Evolutionary conservation across 345 rosid species (phyloP), one percentile per base, ranked within the genome.

Genomic region (Boechera divaricarpa): DNA sequence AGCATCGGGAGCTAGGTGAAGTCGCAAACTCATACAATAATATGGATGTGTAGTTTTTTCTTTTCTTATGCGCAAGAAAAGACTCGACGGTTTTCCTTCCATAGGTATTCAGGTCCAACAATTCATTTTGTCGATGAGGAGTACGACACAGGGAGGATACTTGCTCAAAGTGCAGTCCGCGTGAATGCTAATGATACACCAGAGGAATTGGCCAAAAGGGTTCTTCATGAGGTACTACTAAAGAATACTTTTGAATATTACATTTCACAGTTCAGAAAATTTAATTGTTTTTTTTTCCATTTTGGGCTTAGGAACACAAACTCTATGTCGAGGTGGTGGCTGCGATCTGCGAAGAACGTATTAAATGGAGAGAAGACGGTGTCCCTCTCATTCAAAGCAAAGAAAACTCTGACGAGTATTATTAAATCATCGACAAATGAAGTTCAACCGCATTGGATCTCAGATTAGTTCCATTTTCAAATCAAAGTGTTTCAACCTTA

Each of bases 81-180:
- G 47, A 10, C 10, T 9, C 8, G 15, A 21, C 24, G 10, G 65
- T 31, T 21, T 21, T 57, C 10, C 2, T 52, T 64, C 0, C 1
- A 16, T 87, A 94, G 98, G 73, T 94, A 82, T 83, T 86, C 98
- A 5, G 98, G 98, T 49, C 86, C 98, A 5, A 95, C 98, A 3
- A 86, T 95, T 73, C 99, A 95, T 78, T 90, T 88, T 79, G 98
- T 92, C n/a, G 92, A 92, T 54, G 92, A 92, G 80, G 86, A 88
- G 82, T 95, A 89, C 35, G 99, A 95, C 72, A 85, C 90, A 6
- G 98, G 98, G 8, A 74, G 84, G 13, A 89, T 95, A 75, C 96
- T 95, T 78, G 96, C 98, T 75, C 99, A 95, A 74, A 83, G 86
- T 59, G 84, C 77, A 65, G 93, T 92, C 16, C 94, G 86, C 0